Evolutionary conservation across 306 rosid genomes (phyloP).

Genomic region (Carpinus viminea): DNA sequence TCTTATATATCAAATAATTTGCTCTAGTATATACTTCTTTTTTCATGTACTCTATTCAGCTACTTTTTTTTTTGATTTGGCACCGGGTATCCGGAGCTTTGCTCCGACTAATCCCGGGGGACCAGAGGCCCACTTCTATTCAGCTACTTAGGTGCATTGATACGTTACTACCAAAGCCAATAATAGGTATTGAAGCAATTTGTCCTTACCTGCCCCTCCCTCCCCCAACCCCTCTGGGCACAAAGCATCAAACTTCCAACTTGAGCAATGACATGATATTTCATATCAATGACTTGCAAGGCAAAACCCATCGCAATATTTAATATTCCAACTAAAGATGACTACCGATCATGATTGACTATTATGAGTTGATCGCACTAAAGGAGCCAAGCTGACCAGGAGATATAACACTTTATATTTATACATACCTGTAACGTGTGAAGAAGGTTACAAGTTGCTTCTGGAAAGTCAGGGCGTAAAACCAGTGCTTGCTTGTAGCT

Average conservation of each 20-base stretch:
- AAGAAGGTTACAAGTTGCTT: constrained; percentile 97
- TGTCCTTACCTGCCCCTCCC: background rate
- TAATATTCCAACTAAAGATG: background rate
- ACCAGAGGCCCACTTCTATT: background rate
- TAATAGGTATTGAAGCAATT: background rate
- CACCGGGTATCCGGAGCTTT: too few species aligned
- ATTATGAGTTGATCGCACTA: background rate
- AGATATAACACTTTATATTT: background rate
- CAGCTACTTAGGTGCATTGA: background rate
- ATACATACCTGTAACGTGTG: constrained; percentile 85
- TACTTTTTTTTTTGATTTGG: too few species aligned
- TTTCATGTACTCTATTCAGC: background rate
- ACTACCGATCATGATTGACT: background rate
- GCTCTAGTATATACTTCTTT: background rate
- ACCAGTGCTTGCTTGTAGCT: constrained; percentile 82
- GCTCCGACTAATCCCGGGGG: too few species aligned
- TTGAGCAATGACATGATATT: background rate
- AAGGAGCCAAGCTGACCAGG: background rate
- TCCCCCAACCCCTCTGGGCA: background rate
- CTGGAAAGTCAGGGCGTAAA: constrained; percentile 91
- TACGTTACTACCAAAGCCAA: background rate
- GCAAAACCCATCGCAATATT: constrained; percentile 2
- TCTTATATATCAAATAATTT: background rate
- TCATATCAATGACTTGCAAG: background rate
- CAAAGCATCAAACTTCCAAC: background rate